These are phyloP conservation scores for Saturnispora saitoi DNA, from an alignment of 805 yeast species.

Conservation along the genomic window DNA sequence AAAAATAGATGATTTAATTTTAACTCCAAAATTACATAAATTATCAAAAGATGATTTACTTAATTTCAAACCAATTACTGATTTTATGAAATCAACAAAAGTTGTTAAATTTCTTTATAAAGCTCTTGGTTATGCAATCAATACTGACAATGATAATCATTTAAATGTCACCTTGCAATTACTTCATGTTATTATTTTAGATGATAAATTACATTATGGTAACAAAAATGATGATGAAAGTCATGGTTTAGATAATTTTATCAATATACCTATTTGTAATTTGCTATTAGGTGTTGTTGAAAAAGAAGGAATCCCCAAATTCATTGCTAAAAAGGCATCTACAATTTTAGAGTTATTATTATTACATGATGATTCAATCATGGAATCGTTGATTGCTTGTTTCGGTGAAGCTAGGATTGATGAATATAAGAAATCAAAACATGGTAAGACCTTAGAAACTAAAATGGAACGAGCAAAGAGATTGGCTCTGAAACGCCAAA, in stretches of 20 bases:
- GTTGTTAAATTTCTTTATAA: constrained; percentile 54
- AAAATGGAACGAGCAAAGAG: constrained; percentile 47
- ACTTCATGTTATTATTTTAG: constrained; percentile 49
- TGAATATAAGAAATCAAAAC: constrained; percentile 40
- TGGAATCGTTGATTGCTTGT: constrained; percentile 43
- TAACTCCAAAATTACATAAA: constrained; percentile 37
- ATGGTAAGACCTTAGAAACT: constrained; percentile 38
- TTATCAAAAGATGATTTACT: constrained; percentile 21
- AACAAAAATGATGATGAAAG: constrained; percentile 33
- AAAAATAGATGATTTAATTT: constrained; percentile 35
- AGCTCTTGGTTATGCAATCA: constrained; percentile 45
- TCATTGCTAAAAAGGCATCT: constrained; percentile 47
- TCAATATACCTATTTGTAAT: constrained; percentile 50
- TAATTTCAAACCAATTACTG: constrained; percentile 36
- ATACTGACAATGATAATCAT: constrained; percentile 43
- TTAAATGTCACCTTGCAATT: constrained; percentile 58
- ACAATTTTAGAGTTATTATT: constrained; percentile 44
- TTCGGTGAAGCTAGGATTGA: constrained; percentile 50
- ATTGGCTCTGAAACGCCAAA: constrained; percentile 53
- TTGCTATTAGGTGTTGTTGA: constrained; percentile 44
- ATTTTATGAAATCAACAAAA: constrained; percentile 40
- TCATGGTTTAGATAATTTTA: constrained; percentile 27
- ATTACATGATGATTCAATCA: constrained; percentile 38
- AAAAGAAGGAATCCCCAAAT: constrained; percentile 39
- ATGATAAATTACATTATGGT: constrained; percentile 22